Evolutionary conservation across 805 yeast species (phyloP), one percentile per base, ranked within the genome.

Genomic region (Candida arabinofermentans): DNA sequence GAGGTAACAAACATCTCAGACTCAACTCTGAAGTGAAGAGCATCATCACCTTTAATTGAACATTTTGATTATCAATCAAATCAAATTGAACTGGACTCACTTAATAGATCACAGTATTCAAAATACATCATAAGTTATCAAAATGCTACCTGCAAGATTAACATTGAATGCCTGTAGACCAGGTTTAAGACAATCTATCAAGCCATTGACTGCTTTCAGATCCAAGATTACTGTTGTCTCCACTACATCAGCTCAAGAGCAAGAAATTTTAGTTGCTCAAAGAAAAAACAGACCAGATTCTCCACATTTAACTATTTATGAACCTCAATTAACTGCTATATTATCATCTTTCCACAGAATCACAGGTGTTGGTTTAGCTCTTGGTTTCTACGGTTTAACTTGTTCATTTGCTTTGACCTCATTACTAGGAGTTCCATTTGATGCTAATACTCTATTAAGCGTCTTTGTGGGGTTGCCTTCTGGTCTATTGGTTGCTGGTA

Each of bases 301-400:
- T 24, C 98, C 98, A 42, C 95, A 91, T 65, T 73, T 91, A 60
- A 69, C 81, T 47, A 90, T 93, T 61, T 91, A 91, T 72, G 75
- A 90, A 70, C 95, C 95, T 34, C 97, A 93, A 71, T 62, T 91
- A 51, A 86, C 98, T 19, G 77, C 84, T 85, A 68, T 77, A 47
- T 62, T 93, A 60, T 89, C 97, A 5, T 71, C 83, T 19, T 65
- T 83, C 49, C 98, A 91, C 69, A 83, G 99, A 74, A 67, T 91
- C 57, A 77, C 93, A 36, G 96, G 97, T 64, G 85, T 89, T 27
- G 77, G 81, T 39, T 69, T 93, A 59, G 96, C 89, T 32, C 77
- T 73, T 47, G 84, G 79, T 9, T 82, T 90, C 64, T 90, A 87
- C 66, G 86, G 77, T 24, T 72, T 89, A 49, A 82, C 96, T 3